Evolutionary conservation across 1,139 yeast species (phyloP).

Genomic region (Zygoascus hellenicus): DNA sequence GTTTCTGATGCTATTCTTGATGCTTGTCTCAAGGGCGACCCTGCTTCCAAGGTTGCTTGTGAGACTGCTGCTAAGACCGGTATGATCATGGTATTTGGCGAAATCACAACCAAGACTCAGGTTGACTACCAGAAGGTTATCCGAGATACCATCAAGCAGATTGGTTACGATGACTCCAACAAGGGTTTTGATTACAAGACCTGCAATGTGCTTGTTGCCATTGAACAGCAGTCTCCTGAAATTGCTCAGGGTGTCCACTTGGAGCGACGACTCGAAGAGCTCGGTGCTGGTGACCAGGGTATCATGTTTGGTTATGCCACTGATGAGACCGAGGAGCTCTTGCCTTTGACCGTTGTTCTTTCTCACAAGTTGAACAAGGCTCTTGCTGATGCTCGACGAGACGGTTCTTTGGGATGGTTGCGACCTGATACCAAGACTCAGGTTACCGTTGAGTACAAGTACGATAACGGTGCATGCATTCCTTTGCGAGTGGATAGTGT

Average conservation of each 20-base stretch:
- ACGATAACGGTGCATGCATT: constrained; percentile 90
- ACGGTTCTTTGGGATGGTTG: constrained; percentile 89
- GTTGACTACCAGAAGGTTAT: constrained; percentile 95
- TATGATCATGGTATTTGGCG: constrained; percentile 74
- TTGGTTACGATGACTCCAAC: constrained; percentile 93
- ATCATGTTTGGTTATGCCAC: constrained; percentile 99
- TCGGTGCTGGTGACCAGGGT: constrained; percentile 99
- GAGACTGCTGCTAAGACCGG: constrained; percentile 95
- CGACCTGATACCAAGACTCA: constrained; percentile 99
- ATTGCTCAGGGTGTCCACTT: constrained; percentile 99
- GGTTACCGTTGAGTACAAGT: constrained; percentile 93
- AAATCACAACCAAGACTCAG: constrained; percentile 93
- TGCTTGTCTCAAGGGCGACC: constrained; percentile 94
- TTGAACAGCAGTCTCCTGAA: constrained; percentile 99
- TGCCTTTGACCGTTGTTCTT: constrained; percentile 90
- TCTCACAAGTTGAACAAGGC: constrained; percentile 97
- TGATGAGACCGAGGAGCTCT: constrained; percentile 95
- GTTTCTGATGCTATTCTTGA: constrained; percentile 97
- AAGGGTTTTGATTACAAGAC: constrained; percentile 99
- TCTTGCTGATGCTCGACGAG: constrained; percentile 95
- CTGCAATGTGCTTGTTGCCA: constrained; percentile 97
- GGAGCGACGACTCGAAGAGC: constrained; percentile 92
- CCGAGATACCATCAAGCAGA: constrained; percentile 97
- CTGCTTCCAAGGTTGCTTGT: constrained; percentile 97
- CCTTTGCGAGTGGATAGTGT: constrained; percentile 97